phyloP scores from a whole-genome alignment of 2,329 filamentous ascomycete species.

The Stachybotrys echinatus region DNA sequence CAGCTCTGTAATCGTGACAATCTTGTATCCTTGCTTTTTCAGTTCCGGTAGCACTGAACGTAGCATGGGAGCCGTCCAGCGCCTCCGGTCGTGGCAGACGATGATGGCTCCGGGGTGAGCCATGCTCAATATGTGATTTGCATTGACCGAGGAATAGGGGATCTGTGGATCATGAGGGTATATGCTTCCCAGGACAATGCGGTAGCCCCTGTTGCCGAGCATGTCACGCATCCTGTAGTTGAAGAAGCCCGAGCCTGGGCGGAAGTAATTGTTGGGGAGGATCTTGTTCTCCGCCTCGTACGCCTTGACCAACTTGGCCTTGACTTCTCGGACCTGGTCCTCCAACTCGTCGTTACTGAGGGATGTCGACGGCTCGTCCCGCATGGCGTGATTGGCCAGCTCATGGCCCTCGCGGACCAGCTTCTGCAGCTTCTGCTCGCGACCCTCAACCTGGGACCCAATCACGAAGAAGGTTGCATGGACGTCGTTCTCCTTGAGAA shows the following conservation, averaged over 20 bases:
- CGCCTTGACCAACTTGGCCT: constrained; percentile 51
- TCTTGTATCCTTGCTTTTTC: constrained; percentile 60
- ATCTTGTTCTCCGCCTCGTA: constrained; percentile 42
- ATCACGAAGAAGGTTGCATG: constrained; percentile 87
- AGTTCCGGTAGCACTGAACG: constrained; percentile 66
- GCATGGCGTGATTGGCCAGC: constrained; percentile 85
- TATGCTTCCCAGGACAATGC: constrained; percentile 73
- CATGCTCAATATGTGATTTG: constrained; percentile 76
- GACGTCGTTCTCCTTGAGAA: constrained; percentile 61
- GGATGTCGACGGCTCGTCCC: constrained; percentile 68
- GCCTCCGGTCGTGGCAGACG: constrained; percentile 77
- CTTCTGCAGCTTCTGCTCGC: constrained; percentile 48
- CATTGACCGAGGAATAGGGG: constrained; percentile 62
- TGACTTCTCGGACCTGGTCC: constrained; percentile 60
- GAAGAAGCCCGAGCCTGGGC: constrained; percentile 83
- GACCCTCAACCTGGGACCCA: constrained; percentile 63
- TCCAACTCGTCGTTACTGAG: constrained; percentile 56
- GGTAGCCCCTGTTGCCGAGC: constrained; percentile 58
- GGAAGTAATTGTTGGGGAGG: constrained; percentile 62
- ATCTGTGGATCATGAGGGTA: constrained; percentile 94
- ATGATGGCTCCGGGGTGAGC: constrained; percentile 71
- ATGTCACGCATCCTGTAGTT: constrained; percentile 61
- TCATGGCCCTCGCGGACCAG: constrained; percentile 62
- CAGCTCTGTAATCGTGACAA: constrained; percentile 67
- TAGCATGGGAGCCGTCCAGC: constrained; percentile 82